Base-by-base conservation (phyloP, 2,329 filamentous ascomycete species). In the Colletotrichum truncatum region DNA sequence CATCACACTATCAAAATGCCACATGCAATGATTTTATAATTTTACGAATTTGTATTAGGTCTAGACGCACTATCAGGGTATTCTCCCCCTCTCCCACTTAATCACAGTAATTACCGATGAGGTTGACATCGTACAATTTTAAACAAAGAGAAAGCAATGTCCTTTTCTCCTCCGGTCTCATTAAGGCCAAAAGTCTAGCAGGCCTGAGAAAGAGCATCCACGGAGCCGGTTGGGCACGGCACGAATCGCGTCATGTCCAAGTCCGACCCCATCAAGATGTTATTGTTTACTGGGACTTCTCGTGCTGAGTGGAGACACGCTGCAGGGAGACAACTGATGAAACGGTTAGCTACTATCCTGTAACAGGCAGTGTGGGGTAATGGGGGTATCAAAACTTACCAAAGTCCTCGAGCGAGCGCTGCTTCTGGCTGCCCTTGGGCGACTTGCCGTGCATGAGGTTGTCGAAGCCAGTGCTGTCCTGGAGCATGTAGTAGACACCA, bases 361-460 rank as follows among this genome's bases (percentile, higher is more conserved):
- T 7, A 67, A 18, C 56, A 26, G 36, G 38, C 53, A 30, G 18
- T 48, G 62, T n/a, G 34, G 14, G 48, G 25, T 34, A 65, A 67
- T 71, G 8, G 26, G 28, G 12, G 18, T 90, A 87, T 89, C 93
- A 91, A 89, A 52, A 66, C 63, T 63, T 63, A 66, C 63, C 63
- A 75, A 97, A 97, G 83, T 97, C 93, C 84, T 97, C 93, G 69
- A 95, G 86, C 46, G 90, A 93, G 73, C 93, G 87, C 82, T 95
- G 92, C 86, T 93, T 94, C 80, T 90, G 86, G 81, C 89, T 91
- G 79, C 90, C 89, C 86, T 94, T 93, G 70, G 89, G 88, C 68
- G 89, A 91, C 84, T 94, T 94, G 76, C 93, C 93, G 82, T 97
- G 93, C 92, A 97, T 96, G 69, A 97, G 85, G 83, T 96, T 95